Evolutionary conservation across 441 rosid genomes (phyloP).

Genomic region (Sinapis alba): DNA sequence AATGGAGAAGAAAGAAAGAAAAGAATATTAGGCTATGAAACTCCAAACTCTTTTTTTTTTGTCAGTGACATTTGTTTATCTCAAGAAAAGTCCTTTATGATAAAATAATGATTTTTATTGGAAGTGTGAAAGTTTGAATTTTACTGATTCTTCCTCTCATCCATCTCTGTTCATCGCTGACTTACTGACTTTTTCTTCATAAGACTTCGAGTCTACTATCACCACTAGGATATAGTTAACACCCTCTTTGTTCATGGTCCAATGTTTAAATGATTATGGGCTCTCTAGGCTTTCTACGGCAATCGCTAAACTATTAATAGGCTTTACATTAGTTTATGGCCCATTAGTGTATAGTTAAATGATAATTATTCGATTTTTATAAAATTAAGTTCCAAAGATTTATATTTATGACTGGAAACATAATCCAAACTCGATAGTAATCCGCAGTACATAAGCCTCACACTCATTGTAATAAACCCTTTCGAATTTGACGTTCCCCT

Average conservation of each 20-base stretch:
- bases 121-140: not conserved
- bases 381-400: not conserved
- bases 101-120: not conserved
- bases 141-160: too few species aligned
- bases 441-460: conserved; percentile 15
- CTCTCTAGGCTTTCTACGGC: not conserved
- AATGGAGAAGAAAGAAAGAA: conserved; percentile 1
- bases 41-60: not conserved
- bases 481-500: not conserved
- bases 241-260: not conserved
- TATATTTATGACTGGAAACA: too few species aligned
- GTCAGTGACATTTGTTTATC: conserved; percentile 8
- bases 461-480: not conserved
- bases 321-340: not conserved
- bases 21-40: conserved; percentile 14
- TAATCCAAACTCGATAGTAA: not conserved
- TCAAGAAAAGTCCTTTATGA: conserved; percentile 8
- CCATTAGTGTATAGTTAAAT: not conserved
- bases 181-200: conserved; percentile 29
- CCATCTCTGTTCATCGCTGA: conserved; percentile 29
- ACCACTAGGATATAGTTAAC: not conserved
- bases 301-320: not conserved
- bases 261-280: not conserved
- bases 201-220: not conserved
- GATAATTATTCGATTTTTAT: not conserved